Conservation (phyloP, 495 filamentous ascomycete species). For the Aspergillus homomorphus region DNA sequence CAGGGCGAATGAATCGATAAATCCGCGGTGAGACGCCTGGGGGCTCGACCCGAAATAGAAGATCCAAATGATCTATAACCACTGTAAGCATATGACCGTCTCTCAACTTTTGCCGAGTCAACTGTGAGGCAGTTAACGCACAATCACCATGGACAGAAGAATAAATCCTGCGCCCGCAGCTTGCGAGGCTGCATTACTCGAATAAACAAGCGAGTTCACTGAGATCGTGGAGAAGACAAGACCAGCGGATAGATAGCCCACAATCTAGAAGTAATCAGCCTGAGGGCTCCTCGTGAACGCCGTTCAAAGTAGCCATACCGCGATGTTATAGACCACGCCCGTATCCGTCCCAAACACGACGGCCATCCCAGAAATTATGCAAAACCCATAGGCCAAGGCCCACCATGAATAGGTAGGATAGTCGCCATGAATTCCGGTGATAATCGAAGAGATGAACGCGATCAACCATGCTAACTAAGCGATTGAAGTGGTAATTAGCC, state of each 20-base stretch:
- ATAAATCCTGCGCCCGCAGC: slow-evolving; percentile 93
- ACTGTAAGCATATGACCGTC: slow-evolving; percentile 9
- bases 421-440: slow-evolving; percentile 56
- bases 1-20: slow-evolving; percentile 93
- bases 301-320: slow-evolving; percentile 50
- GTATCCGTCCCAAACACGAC: slow-evolving; percentile 78
- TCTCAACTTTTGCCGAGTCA: background rate
- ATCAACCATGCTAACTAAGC: slow-evolving; percentile 90
- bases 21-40: slow-evolving; percentile 80
- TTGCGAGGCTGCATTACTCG: slow-evolving; percentile 64
- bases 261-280: slow-evolving; percentile 54
- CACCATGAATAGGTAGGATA: slow-evolving; percentile 93
- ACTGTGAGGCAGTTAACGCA: slow-evolving; percentile 42
- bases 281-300: background rate
- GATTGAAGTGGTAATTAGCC: slow-evolving; percentile 7
- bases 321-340: slow-evolving; percentile 82
- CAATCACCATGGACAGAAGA: slow-evolving; percentile 89
- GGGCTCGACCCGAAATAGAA: slow-evolving; percentile 97
- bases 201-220: slow-evolving; percentile 78
- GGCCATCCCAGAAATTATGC: slow-evolving; percentile 73
- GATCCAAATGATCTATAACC: slow-evolving; percentile 88
- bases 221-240: slow-evolving; percentile 81
- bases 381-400: slow-evolving; percentile 79
- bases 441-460: slow-evolving; percentile 78
- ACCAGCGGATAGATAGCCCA: slow-evolving; percentile 78